Base-by-base conservation (phyloP, 768 basidiomycete genomes). In the Antrodiella citrinella region DNA sequence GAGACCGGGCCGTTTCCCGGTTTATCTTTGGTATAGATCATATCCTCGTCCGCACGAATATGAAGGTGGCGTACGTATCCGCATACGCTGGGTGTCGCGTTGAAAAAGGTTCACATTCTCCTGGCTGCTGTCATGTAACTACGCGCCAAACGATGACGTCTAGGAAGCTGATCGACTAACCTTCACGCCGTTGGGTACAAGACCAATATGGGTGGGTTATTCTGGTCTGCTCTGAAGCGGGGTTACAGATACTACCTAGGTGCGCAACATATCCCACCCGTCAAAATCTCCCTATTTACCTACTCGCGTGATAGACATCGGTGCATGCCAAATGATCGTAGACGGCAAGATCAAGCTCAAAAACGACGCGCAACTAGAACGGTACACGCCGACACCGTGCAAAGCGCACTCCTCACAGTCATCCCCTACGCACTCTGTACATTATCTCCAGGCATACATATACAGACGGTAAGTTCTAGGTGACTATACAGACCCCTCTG, bases 331-430 rank as follows among this genome's bases (percentile, higher is more conserved):
- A 51, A 62, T 74, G 49, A 76, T 78, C 50, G 68, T 67, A 21
- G 67, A 74, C 21, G 75, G 78, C 20, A 65, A 65, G 43, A 77
- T 81, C 68, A 77, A 76, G 57, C 59, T 78, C 57, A 77, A 72
- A 62, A 67, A 65, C 48, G 71, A 43, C 21, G 21, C n/a, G 7
- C 7, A 22, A n/a, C 41, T 43, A 7, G 55, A 51, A 24, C 51
- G 49, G 15, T 70, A 69, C 54, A 66, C 61, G 2, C 41, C 62
- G 25, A 51, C 45, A n/a, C n/a, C n/a, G n/a, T n/a, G n/a, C n/a
- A n/a, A n/a, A n/a, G n/a, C n/a, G n/a, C n/a, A n/a, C n/a, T n/a
- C n/a, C n/a, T n/a, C n/a, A n/a, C n/a, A n/a, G n/a, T n/a, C n/a
- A n/a, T n/a, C n/a, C n/a, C n/a, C n/a, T n/a, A n/a, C n/a, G n/a